Conservation (phyloP, 2,329 filamentous ascomycete genomes). For the Zymoseptoria ardabiliae region DNA sequence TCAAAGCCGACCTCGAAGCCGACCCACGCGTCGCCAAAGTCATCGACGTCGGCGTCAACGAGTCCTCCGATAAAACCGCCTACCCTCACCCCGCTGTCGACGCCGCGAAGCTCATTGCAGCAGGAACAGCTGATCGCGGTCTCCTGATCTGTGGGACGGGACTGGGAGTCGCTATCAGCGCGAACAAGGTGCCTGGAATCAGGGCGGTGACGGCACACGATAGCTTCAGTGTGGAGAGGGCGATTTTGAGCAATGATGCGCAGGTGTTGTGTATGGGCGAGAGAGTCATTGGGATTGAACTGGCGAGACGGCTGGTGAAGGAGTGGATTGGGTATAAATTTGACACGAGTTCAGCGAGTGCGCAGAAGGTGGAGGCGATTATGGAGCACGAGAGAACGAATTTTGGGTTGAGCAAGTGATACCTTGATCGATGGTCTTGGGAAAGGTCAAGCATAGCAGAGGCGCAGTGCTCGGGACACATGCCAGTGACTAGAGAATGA, state of each 20-base stretch:
- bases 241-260: constrained; percentile 75
- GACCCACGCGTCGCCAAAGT: constrained; percentile 61
- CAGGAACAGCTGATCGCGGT: constrained; percentile 65
- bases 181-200: constrained; percentile 80
- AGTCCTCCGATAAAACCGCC: constrained; percentile 63
- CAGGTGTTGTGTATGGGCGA: constrained; percentile 84
- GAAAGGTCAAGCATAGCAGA: neutral
- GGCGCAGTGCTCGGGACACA: neutral
- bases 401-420: constrained; percentile 15
- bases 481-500: too few species aligned
- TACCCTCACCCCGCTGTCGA: constrained; percentile 73
- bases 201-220: constrained; percentile 86
- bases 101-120: constrained; percentile 57
- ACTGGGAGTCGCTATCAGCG: constrained; percentile 78
- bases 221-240: constrained; percentile 73
- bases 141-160: constrained; percentile 81
- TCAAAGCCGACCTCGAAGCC: constrained; percentile 64
- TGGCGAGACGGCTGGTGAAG: constrained; percentile 66
- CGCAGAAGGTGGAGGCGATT: constrained; percentile 48
- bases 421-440: neutral
- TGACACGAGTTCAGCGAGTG: constrained; percentile 58
- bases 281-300: constrained; percentile 71
- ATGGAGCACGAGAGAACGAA: constrained; percentile 41
- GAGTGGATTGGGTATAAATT: constrained; percentile 84
- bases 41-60: constrained; percentile 66